Conservation (phyloP, 768 basidiomycete species). For the Xerocomellus intermedius region DNA sequence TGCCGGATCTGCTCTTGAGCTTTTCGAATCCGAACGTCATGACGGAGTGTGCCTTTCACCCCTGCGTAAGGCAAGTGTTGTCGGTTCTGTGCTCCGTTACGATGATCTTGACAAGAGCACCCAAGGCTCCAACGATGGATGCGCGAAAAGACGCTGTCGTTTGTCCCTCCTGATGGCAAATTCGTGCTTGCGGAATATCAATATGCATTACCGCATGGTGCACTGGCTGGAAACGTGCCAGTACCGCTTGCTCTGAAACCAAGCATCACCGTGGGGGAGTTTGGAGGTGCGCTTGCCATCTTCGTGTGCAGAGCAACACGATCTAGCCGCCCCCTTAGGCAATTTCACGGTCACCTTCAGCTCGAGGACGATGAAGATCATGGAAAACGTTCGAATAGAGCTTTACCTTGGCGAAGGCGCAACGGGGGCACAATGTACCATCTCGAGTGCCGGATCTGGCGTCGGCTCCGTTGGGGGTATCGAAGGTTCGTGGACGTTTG, state of each 20-base stretch:
- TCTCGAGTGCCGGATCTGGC: conserved; percentile 55
- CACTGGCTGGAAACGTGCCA: conserved; percentile 46
- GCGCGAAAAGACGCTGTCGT: conserved; percentile 75
- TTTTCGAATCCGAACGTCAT: conserved; percentile 75
- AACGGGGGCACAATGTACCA: conserved; percentile 68
- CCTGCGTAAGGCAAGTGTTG: conserved; percentile 76
- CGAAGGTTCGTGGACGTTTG: conserved; percentile 79
- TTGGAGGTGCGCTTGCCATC: conserved; percentile 25
- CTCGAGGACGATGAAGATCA: conserved; percentile 59
- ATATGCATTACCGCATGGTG: conserved; percentile 43
- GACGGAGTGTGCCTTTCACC: conserved; percentile 84
- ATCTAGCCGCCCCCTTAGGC: conserved; percentile 35
- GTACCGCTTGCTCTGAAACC: conserved; percentile 52
- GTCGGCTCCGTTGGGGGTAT: conserved; percentile 36
- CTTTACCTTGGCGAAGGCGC: conserved; percentile 75
- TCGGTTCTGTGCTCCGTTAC: neutral
- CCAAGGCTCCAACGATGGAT: conserved; percentile 76
- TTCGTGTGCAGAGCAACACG: neutral
- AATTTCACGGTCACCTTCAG: conserved; percentile 61
- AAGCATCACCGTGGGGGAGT: conserved; percentile 31
- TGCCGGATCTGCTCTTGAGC: conserved; percentile 80
- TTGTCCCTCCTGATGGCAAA: conserved; percentile 90
- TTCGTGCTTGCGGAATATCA: conserved; percentile 87
- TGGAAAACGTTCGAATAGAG: conserved; percentile 73
- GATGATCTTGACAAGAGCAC: conserved; percentile 5